phyloP scores from a whole-genome alignment of 2,329 filamentous ascomycete species.

The Annulohypoxylon truncatum region DNA sequence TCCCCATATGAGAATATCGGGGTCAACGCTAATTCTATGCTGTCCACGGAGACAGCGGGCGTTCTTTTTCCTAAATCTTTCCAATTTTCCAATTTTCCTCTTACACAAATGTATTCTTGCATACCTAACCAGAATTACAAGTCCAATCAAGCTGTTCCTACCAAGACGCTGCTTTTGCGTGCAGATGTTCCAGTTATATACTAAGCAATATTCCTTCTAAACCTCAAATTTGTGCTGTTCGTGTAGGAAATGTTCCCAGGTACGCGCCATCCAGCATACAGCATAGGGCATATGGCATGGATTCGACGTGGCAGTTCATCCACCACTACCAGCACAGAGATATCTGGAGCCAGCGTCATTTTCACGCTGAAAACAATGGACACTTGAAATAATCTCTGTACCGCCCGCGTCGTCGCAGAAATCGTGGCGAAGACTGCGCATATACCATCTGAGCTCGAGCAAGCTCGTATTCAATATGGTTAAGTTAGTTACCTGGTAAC shows the following conservation, averaged over 20 bases:
- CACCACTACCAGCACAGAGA: slow-evolving; percentile 22
- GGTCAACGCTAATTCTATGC: background rate
- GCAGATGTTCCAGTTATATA: slow-evolving; percentile 28
- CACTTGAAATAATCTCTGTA: slow-evolving; percentile 1
- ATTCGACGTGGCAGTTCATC: slow-evolving; percentile 47
- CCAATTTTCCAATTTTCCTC: slow-evolving; percentile 15
- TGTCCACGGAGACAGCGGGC: slow-evolving; percentile 23
- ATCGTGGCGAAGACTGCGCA: slow-evolving; percentile 8
- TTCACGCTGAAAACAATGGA: slow-evolving; percentile 12
- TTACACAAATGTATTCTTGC: slow-evolving; percentile 15
- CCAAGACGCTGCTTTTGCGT: slow-evolving; percentile 8
- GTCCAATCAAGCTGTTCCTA: slow-evolving; percentile 14
- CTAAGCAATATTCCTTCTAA: slow-evolving; percentile 4
- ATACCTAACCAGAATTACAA: slow-evolving; percentile 7
- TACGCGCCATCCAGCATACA: slow-evolving; percentile 1
- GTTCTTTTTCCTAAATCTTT: slow-evolving; percentile 7
- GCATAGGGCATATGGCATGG: slow-evolving; percentile 35
- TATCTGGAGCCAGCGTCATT: slow-evolving; percentile 11
- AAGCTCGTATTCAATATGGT: slow-evolving; percentile 19
- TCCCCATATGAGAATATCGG: background rate
- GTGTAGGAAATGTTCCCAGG: slow-evolving; percentile 6
- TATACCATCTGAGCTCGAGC: slow-evolving; percentile 8
- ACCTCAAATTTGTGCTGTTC: slow-evolving; percentile 2
- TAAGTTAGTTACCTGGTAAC: slow-evolving; percentile 14
- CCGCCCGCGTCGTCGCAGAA: background rate